A percentile compares a stretch with the other conserved stretches of the same genome.
These are phyloP conservation scores for Trichoderma koningiopsis DNA, from an alignment of 2,329 filamentous ascomycete genomes.

Conservation along the genomic window DNA sequence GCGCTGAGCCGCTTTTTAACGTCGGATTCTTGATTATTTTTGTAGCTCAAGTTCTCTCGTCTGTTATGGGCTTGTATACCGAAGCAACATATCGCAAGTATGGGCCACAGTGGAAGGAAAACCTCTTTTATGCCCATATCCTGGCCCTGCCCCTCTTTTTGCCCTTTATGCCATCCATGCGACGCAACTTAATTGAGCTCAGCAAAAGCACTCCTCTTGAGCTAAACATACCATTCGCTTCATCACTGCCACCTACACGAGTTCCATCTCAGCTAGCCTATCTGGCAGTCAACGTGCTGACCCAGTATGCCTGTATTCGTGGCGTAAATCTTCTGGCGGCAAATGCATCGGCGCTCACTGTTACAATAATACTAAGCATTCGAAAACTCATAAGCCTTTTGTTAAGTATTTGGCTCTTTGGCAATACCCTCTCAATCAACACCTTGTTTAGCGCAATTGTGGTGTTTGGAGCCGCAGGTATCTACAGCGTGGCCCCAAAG, in stretches of 20 bases:
- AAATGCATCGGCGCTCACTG: conserved; percentile 85
- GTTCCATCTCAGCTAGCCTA: conserved; percentile 72
- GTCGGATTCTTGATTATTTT: conserved; percentile 82
- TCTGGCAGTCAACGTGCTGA: conserved; percentile 76
- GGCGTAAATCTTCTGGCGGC: conserved; percentile 94
- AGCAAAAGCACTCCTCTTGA: conserved; percentile 63
- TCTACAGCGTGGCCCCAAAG: conserved; percentile 78
- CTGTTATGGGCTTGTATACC: conserved; percentile 93
- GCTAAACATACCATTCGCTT: conserved; percentile 31
- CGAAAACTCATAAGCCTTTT: conserved; percentile 90
- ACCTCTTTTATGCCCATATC: conserved; percentile 88
- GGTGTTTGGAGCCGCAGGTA: conserved; percentile 86
- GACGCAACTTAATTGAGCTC: conserved; percentile 64
- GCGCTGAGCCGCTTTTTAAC: conserved; percentile 39
- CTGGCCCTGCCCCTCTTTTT: conserved; percentile 76
- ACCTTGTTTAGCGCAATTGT: conserved; percentile 80
- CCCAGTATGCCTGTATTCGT: conserved; percentile 92
- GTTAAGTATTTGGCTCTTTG: conserved; percentile 91
- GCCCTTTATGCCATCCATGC: conserved; percentile 68
- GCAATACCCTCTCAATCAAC: conserved; percentile 74
- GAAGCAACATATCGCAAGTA: conserved; percentile 86
- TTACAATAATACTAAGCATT: conserved; percentile 95
- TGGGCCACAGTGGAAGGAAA: conserved; percentile 91
- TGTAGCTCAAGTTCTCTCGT: conserved; percentile 84
- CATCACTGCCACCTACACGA: conserved; percentile 11